Conservation (phyloP, 2,329 filamentous ascomycete species). For the Alternaria sp. region DNA sequence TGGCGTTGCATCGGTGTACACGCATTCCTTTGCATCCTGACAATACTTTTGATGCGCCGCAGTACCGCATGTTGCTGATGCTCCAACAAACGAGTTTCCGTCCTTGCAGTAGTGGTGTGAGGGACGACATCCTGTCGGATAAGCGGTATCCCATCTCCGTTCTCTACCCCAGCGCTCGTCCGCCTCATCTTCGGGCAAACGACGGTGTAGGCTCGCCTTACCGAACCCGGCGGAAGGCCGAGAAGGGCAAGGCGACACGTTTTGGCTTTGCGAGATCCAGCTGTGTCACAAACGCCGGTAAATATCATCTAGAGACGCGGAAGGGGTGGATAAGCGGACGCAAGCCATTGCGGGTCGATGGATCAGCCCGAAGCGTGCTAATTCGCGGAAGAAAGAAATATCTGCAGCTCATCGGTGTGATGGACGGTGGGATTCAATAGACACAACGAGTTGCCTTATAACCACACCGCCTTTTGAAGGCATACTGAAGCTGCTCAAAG, state of each 20-base stretch:
- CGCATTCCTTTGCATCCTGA: conserved; percentile 27
- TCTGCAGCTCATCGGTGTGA: conserved; percentile 24
- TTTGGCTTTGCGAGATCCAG: conserved; percentile 6
- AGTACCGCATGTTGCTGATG: conserved; percentile 22
- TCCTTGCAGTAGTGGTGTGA: conserved; percentile 31
- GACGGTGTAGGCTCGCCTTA: conserved; percentile 2
- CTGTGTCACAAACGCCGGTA: conserved; percentile 18
- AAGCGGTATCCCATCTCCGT: conserved; percentile 19
- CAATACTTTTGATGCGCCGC: conserved; percentile 25
- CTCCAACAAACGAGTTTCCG: conserved; percentile 28
- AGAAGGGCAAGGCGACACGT: background rate
- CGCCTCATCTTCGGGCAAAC: conserved; percentile 11
- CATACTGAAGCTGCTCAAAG: background rate
- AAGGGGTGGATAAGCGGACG: conserved; percentile 23
- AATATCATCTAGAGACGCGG: conserved; percentile 9
- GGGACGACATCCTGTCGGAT: conserved; percentile 23
- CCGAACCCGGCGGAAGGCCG: background rate
- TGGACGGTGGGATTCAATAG: conserved; percentile 11
- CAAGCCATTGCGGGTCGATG: conserved; percentile 21
- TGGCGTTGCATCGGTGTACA: conserved; percentile 15
- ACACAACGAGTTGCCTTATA: conserved; percentile 6
- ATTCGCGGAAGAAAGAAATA: conserved; percentile 21
- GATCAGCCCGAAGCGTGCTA: conserved; percentile 17
- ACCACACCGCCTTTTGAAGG: conserved; percentile 21
- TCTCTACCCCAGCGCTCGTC: conserved; percentile 29